Base-by-base conservation (phyloP, 345 rosid species). In the Gossypium australe region DNA sequence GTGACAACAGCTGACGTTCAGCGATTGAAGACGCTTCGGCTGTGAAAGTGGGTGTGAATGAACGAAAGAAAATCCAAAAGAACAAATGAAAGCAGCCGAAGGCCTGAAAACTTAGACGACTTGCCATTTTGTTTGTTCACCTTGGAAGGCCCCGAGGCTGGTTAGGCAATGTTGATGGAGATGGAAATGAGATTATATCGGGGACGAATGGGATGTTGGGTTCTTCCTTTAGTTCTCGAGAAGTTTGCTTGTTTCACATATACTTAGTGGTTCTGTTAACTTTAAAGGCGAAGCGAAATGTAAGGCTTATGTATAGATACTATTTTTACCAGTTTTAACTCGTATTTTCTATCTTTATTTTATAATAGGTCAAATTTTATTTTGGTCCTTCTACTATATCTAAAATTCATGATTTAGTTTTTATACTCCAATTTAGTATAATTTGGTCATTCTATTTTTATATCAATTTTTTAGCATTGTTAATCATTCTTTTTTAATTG, bases 71-170 rank as follows among this genome's bases (percentile, higher is more conserved):
- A 11, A 85, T 2, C 53, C 82, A 75, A 44, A 22, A 65, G 18
- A 44, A 24, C 2, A 75, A 25, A 22, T 43, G 72, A 41, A 83
- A 78, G 89, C 88, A 87, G 87, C 95, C 92, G 8, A 78, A 85
- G 89, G 84, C 84, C 78, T 49, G 20, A 44, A 80, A 56, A 20
- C 27, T 56, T 56, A 10, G 16, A 57, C 13, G 12, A 22, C 10
- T 22, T 18, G 74, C 83, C 86, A 86, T 89, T 34, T 34, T 58
- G 55, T 69, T 18, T 63, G 80, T 64, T 34, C 62, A 77, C 92
- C 93, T 82, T 86, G 92, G 92, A 3, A 65, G 75, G 82, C 87
- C 87, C 93, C 91, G 86, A 90, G 94, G 95, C 88, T 87, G 97
- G 91, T 85, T 84, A 82, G 80, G 75, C 78, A 56, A 27, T 24